Base-by-base conservation (phyloP, 208 protist species). In the Novymonas esmeraldas region DNA sequence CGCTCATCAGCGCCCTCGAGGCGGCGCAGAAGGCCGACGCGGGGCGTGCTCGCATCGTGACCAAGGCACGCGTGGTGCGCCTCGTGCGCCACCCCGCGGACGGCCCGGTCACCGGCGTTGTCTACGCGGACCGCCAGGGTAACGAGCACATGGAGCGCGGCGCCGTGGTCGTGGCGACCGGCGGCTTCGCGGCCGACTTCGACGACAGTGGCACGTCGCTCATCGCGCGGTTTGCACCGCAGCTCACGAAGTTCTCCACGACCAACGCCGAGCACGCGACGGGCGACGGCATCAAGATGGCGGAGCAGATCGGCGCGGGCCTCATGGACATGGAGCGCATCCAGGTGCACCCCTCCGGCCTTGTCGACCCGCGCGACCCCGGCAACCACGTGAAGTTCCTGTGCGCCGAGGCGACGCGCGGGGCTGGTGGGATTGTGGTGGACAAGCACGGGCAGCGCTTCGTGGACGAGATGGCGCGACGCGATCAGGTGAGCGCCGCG, bases 361-460 rank as follows among this genome's bases (percentile, higher is more conserved):
- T 99, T 34, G 81, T 98, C 18, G 78, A 98, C 69, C 93, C 93
- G 11, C 78, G 63, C 44, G 79, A 98, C 41, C 97, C 95, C 0
- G 60, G 62, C 28, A 83, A 79, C 36, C 76, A 76, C 31, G 79
- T 82, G 24, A 98, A 98, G 82, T 97, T 97, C 54, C 90, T 99
- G 11, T 94, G 89, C 36, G 92, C 97, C 13, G 98, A 99, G 81
- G 96, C 96, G 24, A 80, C 98, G 41, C 83, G 98, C 48, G 98
- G 94, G 10, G 76, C 84, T 16, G 98, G 98, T 20, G 98, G 89
- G 62, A 78, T 99, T 24, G 74, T 99, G 38, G 78, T 79, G 28
- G 72, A 76, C 63, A 70, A 70, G 58, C 49, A 66, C 22, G 77
- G 77, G 20, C 4, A 87, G 39, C 81, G 96, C 26, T 98, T 98